Evolutionary conservation across 345 rosid species (phyloP).

Genomic region (Lumnitzera racemosa): DNA sequence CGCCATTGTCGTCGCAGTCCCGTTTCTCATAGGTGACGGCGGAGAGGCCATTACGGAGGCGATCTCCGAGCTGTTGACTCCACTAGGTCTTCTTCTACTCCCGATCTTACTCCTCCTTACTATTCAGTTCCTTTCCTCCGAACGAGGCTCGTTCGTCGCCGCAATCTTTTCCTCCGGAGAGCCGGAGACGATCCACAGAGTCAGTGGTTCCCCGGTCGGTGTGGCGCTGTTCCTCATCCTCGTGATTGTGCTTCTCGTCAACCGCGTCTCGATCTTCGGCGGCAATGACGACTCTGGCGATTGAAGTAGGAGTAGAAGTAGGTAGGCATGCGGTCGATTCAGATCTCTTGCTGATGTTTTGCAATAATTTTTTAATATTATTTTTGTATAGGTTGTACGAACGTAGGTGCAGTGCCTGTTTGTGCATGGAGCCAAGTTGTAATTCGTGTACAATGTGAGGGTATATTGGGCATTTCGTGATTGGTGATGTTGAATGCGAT

Average conservation of each 20-base stretch:
- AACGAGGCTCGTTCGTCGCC: slow-evolving; percentile 55
- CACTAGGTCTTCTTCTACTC: slow-evolving; percentile 67
- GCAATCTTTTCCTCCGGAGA: slow-evolving; percentile 56
- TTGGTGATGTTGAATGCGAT: no score
- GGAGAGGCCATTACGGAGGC: slow-evolving; percentile 73
- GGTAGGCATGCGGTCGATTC: no score
- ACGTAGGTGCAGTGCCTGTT: no score
- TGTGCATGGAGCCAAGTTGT: no score
- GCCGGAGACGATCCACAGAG: slow-evolving; percentile 58
- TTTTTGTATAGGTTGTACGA: no score
- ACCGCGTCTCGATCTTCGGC: slow-evolving; percentile 75
- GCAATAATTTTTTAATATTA: no score
- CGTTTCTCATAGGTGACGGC: slow-evolving; percentile 62
- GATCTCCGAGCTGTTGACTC: slow-evolving; percentile 68
- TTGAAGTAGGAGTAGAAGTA: slow-evolving; percentile 6
- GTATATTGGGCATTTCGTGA: no score
- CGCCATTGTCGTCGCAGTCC: slow-evolving; percentile 52
- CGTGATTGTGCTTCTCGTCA: slow-evolving; percentile 55
- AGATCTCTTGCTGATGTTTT: no score
- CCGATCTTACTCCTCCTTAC: slow-evolving; percentile 64
- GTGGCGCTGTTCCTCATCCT: slow-evolving; percentile 60
- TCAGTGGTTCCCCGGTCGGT: slow-evolving; percentile 69
- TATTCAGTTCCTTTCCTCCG: slow-evolving; percentile 85
- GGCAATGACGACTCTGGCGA: slow-evolving; percentile 57
- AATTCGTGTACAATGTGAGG: no score